Evolutionary conservation across 2,329 filamentous ascomycete genomes (phyloP), one percentile per base, ranked within the genome.

Genomic region (Cercospora zeina): DNA sequence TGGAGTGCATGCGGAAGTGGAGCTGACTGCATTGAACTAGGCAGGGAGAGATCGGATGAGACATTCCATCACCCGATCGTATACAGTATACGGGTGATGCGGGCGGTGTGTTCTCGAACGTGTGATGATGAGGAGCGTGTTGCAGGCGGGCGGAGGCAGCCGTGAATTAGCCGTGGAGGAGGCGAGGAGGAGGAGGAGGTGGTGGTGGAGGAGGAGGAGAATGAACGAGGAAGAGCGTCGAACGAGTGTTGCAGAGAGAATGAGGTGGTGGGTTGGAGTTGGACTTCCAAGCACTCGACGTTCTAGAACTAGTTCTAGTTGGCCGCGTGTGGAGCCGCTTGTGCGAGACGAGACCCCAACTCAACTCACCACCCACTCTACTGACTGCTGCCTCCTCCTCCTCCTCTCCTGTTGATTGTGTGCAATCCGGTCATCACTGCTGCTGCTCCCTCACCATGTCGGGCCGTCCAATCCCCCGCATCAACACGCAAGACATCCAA

Each of bases 401-500:
- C 39, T 16, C n/a, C 24, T 16, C 36, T 39, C n/a, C 24, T 27
- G 24, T 27, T 6, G 3, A 6, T 6, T 27, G 6, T 27, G 3
- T 6, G 24, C 24, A 3, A 27, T 27, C 24, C 6, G 24, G 3
- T 27, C 24, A 27, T n/a, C n/a, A n/a, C n/a, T n/a, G n/a, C 36
- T 39, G 13, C 21, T 19, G 10, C 24, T n/a, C 47, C 33, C 31
- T 13, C 57, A 66, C 61, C 62, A 72, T 73, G 71, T 68, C 72
- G 42, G 70, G 59, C 47, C 67, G 69, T 47, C 63, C 68, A 59
- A 69, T 72, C 11, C 73, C 72, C 47, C 66, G 65, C 16, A 70
- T 72, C 66, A 65, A 69, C 59, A 70, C 70, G 39, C 55, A 70
- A 42, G 73, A 75, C 55, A 59, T 63, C 7, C 62, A 66, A 57